Evolutionary conservation across 2,329 filamentous ascomycete species (phyloP).

Genomic region (Cercospora janseana): DNA sequence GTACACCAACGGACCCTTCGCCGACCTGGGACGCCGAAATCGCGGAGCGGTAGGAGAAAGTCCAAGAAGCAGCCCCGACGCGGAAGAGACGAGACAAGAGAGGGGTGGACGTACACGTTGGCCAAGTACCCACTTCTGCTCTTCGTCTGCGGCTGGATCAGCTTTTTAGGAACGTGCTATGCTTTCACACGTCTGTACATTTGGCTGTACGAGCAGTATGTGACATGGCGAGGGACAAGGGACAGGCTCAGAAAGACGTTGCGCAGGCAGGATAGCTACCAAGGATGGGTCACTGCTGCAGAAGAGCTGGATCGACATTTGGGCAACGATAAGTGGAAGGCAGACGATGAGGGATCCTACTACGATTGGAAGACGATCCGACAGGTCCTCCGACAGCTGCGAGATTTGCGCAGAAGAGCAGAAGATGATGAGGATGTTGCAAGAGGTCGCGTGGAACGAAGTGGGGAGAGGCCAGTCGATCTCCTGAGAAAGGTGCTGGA

Average conservation of each 20-base stretch:
- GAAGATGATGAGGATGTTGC: constrained; percentile 53
- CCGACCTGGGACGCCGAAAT: constrained; percentile 33
- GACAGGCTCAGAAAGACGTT: constrained; percentile 69
- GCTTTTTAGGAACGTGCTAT: constrained; percentile 70
- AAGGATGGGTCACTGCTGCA: constrained; percentile 79
- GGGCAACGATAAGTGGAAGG: constrained; percentile 77
- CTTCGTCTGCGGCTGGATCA: constrained; percentile 76
- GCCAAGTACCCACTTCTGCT: constrained; percentile 90
- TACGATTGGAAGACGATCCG: constrained; percentile 85
- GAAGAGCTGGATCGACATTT: constrained; percentile 76
- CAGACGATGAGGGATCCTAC: constrained; percentile 68
- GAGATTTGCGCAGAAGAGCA: constrained; percentile 55
- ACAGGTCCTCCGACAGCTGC: constrained; percentile 73
- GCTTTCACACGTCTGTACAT: constrained; percentile 84
- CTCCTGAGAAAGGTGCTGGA: constrained; percentile 77
- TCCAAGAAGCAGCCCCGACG: constrained; percentile 44
- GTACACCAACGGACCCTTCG: constrained; percentile 64
- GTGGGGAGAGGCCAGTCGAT: constrained; percentile 58
- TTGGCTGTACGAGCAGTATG: constrained; percentile 83
- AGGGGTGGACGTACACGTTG: constrained; percentile 85
- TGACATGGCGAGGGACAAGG: constrained; percentile 82
- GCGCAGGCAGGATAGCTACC: constrained; percentile 69
- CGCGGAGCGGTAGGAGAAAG: constrained; percentile 30
- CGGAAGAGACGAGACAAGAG: constrained; percentile 83
- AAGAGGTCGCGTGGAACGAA: constrained; percentile 36